Evolutionary conservation across 2,329 filamentous ascomycete species (phyloP), one percentile per base, ranked within the genome.

Genomic region (Ceratocystis ficicola): DNA sequence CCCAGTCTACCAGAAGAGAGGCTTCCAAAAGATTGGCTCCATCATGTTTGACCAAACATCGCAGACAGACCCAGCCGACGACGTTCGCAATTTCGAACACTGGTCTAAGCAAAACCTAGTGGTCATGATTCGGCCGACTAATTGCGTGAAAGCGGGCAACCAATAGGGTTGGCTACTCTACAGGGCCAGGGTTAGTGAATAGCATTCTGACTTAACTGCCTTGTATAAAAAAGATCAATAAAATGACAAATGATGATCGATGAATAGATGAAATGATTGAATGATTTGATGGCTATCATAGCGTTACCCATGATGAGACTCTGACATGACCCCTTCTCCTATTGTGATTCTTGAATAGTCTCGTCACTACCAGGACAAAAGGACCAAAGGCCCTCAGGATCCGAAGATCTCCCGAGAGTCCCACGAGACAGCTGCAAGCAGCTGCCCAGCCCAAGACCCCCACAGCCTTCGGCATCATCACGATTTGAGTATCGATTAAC

Each of bases 11-110:
- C 48, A 50, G 17, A 63, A 65, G 25, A 63, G 30, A 15, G 66
- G 66, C 12, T 68, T 68, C 25, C 50, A 60, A 10, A 64, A 65
- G 50, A 44, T 22, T 5, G 66, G 63, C 15, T 44, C 50, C 32
- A 68, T 68, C 41, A 48, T 44, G 7, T 68, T 65, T 30, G 66
- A 68, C 8, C n/a, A 62, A n/a, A 65, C 63, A 2, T 30, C 44
- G 5, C 44, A 32, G 2, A 28, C 52, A 22, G 48, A 60, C 6
- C 36, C n/a, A 32, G 48, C 52, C 17, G 25, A 28, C 20, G 22
- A 32, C 5, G 61, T 64, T 4, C 63, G 63, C 36, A 28, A 30
- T 15, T 68, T 65, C 44, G 10, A 61, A 4, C 22, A 68, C 52
- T 68, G 66, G 66, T 30, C 46, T 1, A 28, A 52, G 3, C 65